Percentiles rank a stretch among this genome's conserved stretches.
Conservation (phyloP, 2,329 filamentous ascomycete species). For the Amauroascus niger region DNA sequence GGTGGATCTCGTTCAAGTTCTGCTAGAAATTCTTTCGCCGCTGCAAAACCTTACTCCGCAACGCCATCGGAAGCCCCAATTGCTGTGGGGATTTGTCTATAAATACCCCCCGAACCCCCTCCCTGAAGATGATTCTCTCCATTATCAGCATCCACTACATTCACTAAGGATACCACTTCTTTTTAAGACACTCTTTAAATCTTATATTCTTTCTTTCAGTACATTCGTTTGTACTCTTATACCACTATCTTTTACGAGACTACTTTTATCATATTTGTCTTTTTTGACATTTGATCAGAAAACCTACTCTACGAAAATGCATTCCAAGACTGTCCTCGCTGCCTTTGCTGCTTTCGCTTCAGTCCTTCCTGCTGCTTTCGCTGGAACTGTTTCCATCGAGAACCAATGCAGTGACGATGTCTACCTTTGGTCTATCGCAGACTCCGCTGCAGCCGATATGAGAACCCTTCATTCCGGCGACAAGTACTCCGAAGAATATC, state of each 20-base stretch:
- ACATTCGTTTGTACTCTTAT: constrained; percentile 2
- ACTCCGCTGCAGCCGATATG: constrained; percentile 27
- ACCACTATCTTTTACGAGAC: neutral
- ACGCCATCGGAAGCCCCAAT: neutral
- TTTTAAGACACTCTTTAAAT: constrained; percentile 12
- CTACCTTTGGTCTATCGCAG: constrained; percentile 36
- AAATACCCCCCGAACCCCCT: constrained; percentile 14
- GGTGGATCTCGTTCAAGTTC: neutral
- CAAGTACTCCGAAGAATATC: constrained; percentile 29
- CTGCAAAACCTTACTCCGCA: neutral
- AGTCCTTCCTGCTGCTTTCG: constrained; percentile 24
- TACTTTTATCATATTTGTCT: neutral
- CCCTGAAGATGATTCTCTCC: neutral
- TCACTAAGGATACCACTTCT: constrained; percentile 8
- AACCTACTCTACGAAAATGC: constrained; percentile 22
- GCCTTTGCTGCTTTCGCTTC: constrained; percentile 27
- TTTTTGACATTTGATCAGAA: neutral
- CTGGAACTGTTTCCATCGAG: constrained; percentile 28
- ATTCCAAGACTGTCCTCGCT: constrained; percentile 30
- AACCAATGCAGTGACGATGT: constrained; percentile 32
- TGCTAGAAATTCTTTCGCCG: neutral
- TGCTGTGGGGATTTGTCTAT: constrained; percentile 14
- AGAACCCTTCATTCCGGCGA: constrained; percentile 29
- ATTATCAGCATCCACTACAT: constrained; percentile 7
- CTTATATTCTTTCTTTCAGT: constrained; percentile 8